Evolutionary conservation across 164 flowering plant genomes (phyloP).

Genomic region (Berberis vulgaris): DNA sequence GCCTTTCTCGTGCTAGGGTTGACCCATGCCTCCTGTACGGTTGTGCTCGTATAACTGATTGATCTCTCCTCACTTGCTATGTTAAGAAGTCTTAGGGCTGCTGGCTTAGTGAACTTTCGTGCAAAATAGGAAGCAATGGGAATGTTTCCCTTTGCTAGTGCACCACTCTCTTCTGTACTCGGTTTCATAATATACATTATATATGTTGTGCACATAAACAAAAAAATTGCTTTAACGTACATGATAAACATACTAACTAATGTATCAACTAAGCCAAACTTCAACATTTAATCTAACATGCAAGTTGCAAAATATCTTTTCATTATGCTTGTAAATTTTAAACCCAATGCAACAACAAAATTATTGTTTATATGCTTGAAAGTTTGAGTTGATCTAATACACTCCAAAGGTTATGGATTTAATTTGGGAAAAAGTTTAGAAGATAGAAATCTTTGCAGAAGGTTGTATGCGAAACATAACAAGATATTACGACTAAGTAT

Average conservation of each 20-base stretch:
- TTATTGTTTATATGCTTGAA: too few species aligned
- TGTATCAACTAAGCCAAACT: too few species aligned
- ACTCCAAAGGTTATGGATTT: not conserved
- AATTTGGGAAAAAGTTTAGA: too few species aligned
- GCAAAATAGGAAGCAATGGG: constrained; percentile 83
- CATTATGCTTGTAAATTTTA: too few species aligned
- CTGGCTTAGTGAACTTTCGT: constrained; percentile 82
- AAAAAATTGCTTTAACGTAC: not conserved
- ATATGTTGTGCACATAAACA: constrained; percentile 43
- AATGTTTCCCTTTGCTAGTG: constrained; percentile 66
- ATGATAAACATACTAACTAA: too few species aligned
- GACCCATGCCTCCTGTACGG: too few species aligned
- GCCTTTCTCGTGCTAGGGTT: too few species aligned
- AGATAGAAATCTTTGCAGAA: too few species aligned
- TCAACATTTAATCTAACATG: too few species aligned
- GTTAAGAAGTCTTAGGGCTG: constrained; percentile 72
- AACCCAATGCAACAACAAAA: too few species aligned
- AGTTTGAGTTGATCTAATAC: not conserved
- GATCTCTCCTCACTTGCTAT: constrained; percentile 22
- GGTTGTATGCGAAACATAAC: not conserved
- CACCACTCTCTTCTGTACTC: constrained; percentile 92
- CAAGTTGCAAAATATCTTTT: too few species aligned
- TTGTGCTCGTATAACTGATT: too few species aligned
- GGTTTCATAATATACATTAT: constrained; percentile 74
- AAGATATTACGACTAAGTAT: not conserved